phyloP scores from a whole-genome alignment of 192 early-diverging fungal species.

The Coemansia sp. region DNA sequence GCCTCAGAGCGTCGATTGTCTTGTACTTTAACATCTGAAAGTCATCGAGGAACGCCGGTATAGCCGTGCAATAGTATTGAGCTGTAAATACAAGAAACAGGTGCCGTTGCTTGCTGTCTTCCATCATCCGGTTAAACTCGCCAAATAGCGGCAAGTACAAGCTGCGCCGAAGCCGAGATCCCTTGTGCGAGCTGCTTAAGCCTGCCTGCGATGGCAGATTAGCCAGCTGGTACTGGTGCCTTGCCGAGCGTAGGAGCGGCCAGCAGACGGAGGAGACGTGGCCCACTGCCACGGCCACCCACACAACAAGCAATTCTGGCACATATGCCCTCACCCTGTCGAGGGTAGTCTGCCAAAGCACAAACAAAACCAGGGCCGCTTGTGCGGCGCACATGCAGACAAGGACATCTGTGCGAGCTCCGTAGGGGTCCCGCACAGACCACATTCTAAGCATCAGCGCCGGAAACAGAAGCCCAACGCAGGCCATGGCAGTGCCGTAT shows the following conservation, averaged over 20 bases:
- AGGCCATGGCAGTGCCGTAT: conserved; percentile 24
- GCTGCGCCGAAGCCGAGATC: conserved; percentile 25
- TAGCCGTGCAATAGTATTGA: conserved; percentile 26
- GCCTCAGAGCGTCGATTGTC: conserved; percentile 30
- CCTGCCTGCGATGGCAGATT: conserved; percentile 11
- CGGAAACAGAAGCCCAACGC: conserved; percentile 20
- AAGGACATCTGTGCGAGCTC: conserved; percentile 17
- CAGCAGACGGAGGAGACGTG: conserved; percentile 32
- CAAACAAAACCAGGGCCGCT: conserved; percentile 25
- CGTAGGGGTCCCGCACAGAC: conserved; percentile 22
- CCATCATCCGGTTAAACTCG: conserved; percentile 28
- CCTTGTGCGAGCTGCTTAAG: conserved; percentile 22
- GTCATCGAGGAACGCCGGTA: conserved; percentile 35
- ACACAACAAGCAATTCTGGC: conserved; percentile 32
- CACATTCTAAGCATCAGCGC: conserved; percentile 23
- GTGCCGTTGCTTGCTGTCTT: conserved; percentile 16
- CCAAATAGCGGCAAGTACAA: conserved; percentile 25
- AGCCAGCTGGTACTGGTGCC: not conserved
- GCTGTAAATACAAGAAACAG: conserved; percentile 26
- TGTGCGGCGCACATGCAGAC: conserved; percentile 27
- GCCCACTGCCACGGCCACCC: conserved; percentile 18
- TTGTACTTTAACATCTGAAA: conserved; percentile 45
- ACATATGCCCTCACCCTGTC: conserved; percentile 11
- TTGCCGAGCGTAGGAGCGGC: conserved; percentile 22
- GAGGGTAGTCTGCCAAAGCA: conserved; percentile 29